Evolutionary conservation across 228 moss, liverwort and hornwort genomes (phyloP).

Genomic region (Sphagnum fallax): DNA sequence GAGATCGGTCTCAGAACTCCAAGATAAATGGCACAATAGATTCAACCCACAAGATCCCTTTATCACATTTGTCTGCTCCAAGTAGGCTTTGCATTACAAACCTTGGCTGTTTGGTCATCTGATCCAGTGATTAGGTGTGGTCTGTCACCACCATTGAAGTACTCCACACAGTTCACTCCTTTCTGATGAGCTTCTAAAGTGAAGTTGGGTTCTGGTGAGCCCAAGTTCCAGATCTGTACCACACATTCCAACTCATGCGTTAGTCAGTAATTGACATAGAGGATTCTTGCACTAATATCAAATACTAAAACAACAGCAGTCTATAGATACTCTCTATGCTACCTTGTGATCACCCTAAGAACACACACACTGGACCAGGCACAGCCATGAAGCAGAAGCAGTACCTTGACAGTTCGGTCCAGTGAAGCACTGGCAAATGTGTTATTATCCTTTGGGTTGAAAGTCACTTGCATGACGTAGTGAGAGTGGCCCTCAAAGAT

Average conservation of each 20-base stretch:
- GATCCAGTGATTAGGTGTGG: conserved; percentile 90
- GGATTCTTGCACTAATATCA: too few relatives aligned
- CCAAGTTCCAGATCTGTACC: conserved; percentile 87
- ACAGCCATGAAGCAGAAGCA: too few relatives aligned
- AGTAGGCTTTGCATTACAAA: conserved; percentile 3
- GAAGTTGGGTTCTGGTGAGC: conserved; percentile 94
- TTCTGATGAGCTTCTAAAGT: conserved; percentile 94
- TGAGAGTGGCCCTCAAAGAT: conserved; percentile 98
- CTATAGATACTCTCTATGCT: not conserved
- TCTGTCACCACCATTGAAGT: conserved; percentile 90
- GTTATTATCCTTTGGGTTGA: conserved; percentile 94
- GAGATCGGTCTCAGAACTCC: too few relatives aligned
- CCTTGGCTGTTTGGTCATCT: conserved; percentile 98
- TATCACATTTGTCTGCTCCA: too few relatives aligned
- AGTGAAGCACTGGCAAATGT: conserved; percentile 96
- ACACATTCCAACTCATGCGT: not conserved
- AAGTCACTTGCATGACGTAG: conserved; percentile 98
- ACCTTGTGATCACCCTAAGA: too few relatives aligned
- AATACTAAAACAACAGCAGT: too few relatives aligned
- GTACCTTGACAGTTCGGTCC: conserved; percentile 92
- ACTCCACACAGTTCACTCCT: conserved; percentile 97
- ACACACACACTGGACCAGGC: too few relatives aligned
- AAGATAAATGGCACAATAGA: too few relatives aligned
- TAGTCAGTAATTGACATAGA: not conserved
- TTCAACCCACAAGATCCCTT: too few relatives aligned